Evolutionary conservation across 352 stramenopile genomes (phyloP).

Genomic region (Phytophthora citricola): DNA sequence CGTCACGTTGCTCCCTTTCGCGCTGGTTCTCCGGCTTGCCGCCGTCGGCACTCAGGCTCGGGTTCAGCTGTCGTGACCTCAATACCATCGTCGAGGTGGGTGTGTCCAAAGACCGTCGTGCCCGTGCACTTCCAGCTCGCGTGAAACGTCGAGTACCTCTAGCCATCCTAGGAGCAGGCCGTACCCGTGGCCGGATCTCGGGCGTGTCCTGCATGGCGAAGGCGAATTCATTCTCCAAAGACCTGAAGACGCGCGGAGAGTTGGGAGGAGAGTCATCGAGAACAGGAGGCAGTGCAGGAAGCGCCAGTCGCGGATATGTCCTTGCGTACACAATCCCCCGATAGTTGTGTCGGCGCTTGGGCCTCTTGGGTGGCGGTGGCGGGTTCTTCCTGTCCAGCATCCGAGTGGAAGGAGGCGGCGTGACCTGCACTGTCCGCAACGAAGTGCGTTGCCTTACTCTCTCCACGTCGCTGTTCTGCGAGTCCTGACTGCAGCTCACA

Average conservation of each 20-base stretch:
- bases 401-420: slow-evolving; percentile 63
- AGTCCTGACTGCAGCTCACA: slow-evolving; percentile 29
- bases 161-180: slow-evolving; percentile 57
- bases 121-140: slow-evolving; percentile 39
- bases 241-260: slow-evolving; percentile 61
- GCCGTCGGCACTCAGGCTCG: slow-evolving; percentile 38
- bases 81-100: slow-evolving; percentile 68
- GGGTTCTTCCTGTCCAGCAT: slow-evolving; percentile 77
- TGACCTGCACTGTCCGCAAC: slow-evolving; percentile 58
- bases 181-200: slow-evolving; percentile 48
- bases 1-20: slow-evolving; percentile 49
- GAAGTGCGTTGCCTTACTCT: slow-evolving; percentile 22
- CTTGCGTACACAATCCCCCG: slow-evolving; percentile 38
- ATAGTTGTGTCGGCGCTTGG: slow-evolving; percentile 34
- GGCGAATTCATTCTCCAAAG: slow-evolving; percentile 69
- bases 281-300: slow-evolving; percentile 45
- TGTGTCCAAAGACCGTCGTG: slow-evolving; percentile 52
- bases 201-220: slow-evolving; percentile 65
- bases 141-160: slow-evolving; percentile 47
- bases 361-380: slow-evolving; percentile 55
- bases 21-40: slow-evolving; percentile 46
- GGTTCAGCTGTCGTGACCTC: slow-evolving; percentile 62
- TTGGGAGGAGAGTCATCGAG: slow-evolving; percentile 44
- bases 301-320: slow-evolving; percentile 41
- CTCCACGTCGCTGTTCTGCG: slow-evolving; percentile 34